A percentile compares a stretch with the other conserved stretches of the same genome.
Evolutionary conservation across 2,329 filamentous ascomycete genomes (phyloP).

Genomic region (Beauveria caledonica): DNA sequence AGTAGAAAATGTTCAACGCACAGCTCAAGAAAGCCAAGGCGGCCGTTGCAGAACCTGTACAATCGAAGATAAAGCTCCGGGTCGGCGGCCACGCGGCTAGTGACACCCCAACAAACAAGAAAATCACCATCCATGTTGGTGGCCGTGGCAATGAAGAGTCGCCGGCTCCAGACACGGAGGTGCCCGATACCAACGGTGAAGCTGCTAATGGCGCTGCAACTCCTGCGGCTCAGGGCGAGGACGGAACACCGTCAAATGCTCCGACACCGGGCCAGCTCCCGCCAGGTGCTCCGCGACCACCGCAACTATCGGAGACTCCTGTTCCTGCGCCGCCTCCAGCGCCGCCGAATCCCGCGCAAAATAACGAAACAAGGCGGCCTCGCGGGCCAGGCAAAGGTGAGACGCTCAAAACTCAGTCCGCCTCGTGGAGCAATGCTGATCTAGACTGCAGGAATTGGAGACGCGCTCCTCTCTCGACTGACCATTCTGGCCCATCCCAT

Average conservation of each 20-base stretch:
- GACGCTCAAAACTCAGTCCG: neutral
- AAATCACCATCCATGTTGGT: constrained; percentile 65
- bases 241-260: neutral
- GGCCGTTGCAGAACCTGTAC: constrained; percentile 61
- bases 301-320: neutral
- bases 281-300: constrained; percentile 11
- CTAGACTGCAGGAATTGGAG: constrained; percentile 34
- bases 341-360: constrained; percentile 17
- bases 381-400: constrained; percentile 37
- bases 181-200: constrained; percentile 24
- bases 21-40: constrained; percentile 65
- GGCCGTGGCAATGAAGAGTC: constrained; percentile 48
- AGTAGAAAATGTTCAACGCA: constrained; percentile 59
- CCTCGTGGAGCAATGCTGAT: constrained; percentile 17
- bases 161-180: constrained; percentile 33
- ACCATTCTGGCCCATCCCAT: constrained; percentile 60
- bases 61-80: constrained; percentile 75
- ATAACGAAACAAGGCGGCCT: constrained; percentile 29
- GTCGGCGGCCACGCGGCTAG: constrained; percentile 45
- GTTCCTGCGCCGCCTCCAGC: constrained; percentile 19
- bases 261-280: neutral
- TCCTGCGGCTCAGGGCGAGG: constrained; percentile 1
- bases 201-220: neutral
- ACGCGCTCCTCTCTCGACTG: constrained; percentile 61
- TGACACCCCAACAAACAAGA: constrained; percentile 42